Percentiles rank a stretch among this genome's conserved stretches.
Evolutionary conservation across 169 alveolate species (phyloP).

Genomic region (Cryptosporidium viatorum): DNA sequence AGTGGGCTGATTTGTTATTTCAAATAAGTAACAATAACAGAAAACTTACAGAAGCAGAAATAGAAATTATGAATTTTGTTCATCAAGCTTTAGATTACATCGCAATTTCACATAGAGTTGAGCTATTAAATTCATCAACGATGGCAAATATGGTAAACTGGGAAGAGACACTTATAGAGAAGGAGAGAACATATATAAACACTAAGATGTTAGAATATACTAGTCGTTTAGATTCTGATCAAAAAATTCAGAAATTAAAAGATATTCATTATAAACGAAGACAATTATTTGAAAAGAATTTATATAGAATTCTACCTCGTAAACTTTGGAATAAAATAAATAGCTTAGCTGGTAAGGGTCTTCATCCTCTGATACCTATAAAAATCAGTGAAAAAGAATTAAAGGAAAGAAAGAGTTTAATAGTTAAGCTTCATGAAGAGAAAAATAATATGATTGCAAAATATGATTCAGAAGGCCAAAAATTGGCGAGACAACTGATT

Average conservation of each 20-base stretch:
- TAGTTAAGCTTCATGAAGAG: conserved; percentile 63
- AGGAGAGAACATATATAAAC: conserved; percentile 31
- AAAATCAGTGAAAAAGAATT: conserved; percentile 60
- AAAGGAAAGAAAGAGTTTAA: conserved; percentile 45
- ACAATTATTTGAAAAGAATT: conserved; percentile 34
- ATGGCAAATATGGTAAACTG: conserved; percentile 58
- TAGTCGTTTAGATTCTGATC: conserved; percentile 43
- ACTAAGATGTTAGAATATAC: conserved; percentile 43
- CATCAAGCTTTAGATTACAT: conserved; percentile 66
- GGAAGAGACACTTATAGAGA: conserved; percentile 20
- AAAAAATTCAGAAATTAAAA: conserved; percentile 51
- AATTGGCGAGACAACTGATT: conserved; percentile 22
- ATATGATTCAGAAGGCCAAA: conserved; percentile 56
- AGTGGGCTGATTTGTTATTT: conserved; percentile 59
- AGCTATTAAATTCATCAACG: conserved; percentile 43
- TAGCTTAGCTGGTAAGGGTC: conserved; percentile 56
- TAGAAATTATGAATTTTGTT: conserved; percentile 55
- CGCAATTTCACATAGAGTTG: conserved; percentile 68
- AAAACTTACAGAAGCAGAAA: conserved; percentile 48
- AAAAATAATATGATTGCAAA: conserved; percentile 45
- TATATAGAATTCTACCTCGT: conserved; percentile 47
- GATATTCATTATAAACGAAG: conserved; percentile 50
- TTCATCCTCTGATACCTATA: conserved; percentile 54
- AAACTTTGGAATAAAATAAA: conserved; percentile 48
- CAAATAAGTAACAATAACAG: conserved; percentile 67